Conservation (phyloP, 2,329 filamentous ascomycete species). For the Magnaporthiopsis rhizophila region DNA sequence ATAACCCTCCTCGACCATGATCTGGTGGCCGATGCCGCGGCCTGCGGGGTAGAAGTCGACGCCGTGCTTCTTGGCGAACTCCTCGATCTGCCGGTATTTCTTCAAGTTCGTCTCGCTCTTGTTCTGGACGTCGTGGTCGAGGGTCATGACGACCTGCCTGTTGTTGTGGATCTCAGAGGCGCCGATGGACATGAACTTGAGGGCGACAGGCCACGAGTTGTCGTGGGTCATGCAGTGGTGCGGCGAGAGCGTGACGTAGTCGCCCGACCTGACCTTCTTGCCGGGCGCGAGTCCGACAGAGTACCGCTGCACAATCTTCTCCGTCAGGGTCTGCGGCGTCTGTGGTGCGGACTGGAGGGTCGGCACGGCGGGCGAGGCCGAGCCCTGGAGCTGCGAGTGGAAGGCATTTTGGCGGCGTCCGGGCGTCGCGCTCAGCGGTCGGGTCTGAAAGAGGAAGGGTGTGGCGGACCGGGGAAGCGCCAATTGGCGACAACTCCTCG, state of each 20-base stretch:
- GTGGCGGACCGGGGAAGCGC: constrained; percentile 3
- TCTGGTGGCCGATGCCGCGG: constrained; percentile 60
- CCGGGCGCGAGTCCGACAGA: constrained; percentile 66
- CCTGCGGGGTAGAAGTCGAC: constrained; percentile 60
- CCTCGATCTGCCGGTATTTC: constrained; percentile 76
- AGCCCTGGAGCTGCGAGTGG: constrained; percentile 53
- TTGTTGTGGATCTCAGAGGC: constrained; percentile 65
- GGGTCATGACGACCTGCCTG: constrained; percentile 69
- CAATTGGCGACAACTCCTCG: constrained; percentile 15
- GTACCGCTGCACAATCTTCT: constrained; percentile 85
- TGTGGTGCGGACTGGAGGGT: constrained; percentile 28
- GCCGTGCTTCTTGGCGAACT: constrained; percentile 72
- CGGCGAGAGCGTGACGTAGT: constrained; percentile 73
- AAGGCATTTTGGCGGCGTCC: constrained; percentile 44
- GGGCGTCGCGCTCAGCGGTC: constrained; percentile 3
- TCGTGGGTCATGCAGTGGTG: constrained; percentile 77
- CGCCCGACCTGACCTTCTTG: constrained; percentile 69
- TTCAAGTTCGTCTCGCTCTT: constrained; percentile 68
- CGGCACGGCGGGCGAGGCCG: constrained; percentile 42
- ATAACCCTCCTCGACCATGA: constrained; percentile 82
- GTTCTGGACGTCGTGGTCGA: constrained; percentile 89
- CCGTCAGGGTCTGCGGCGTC: constrained; percentile 70
- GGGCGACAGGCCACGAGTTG: constrained; percentile 38
- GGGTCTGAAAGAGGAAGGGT: neutral
- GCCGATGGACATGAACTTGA: constrained; percentile 76